Conservation (phyloP, 139 green algal species). For the Tetraselmis striata region DNA sequence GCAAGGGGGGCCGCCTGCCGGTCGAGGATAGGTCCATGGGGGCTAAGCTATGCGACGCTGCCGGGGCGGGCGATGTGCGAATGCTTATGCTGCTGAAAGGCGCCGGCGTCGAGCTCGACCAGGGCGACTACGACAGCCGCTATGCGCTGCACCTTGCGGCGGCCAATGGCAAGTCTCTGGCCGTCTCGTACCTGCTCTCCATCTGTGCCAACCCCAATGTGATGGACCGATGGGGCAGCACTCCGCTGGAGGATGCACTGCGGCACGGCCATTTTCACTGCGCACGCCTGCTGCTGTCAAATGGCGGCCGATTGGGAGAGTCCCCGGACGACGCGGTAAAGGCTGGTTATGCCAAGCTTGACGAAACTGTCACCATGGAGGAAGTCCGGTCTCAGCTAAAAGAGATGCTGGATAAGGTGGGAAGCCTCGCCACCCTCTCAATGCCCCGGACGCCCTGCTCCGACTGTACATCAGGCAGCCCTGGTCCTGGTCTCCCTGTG, state of each 20-base stretch:
- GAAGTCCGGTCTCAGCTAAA: not conserved
- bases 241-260: slow-evolving; percentile 12
- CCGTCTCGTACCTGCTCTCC: not conserved
- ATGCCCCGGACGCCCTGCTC: too few relatives aligned
- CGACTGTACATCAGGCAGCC: too few relatives aligned
- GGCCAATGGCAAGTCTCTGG: slow-evolving; percentile 10
- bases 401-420: not conserved
- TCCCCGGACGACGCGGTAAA: not conserved
- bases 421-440: too few relatives aligned
- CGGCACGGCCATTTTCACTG: not conserved
- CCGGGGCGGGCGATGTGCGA: not conserved
- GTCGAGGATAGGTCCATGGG: not conserved
- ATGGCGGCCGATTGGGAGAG: not conserved
- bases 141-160: slow-evolving; percentile 47
- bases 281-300: not conserved
- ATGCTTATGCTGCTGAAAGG: not conserved
- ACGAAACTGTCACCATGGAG: not conserved
- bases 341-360: not conserved
- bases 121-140: slow-evolving; percentile 35
- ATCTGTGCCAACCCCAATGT: slow-evolving; percentile 12
- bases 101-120: slow-evolving; percentile 23
- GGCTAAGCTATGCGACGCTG: not conserved
- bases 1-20: not conserved
- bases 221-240: slow-evolving; percentile 15
- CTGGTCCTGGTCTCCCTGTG: too few relatives aligned